These are phyloP conservation scores for Rhizopogon vulgaris DNA, from an alignment of 768 basidiomycete species.

Conservation along the genomic window DNA sequence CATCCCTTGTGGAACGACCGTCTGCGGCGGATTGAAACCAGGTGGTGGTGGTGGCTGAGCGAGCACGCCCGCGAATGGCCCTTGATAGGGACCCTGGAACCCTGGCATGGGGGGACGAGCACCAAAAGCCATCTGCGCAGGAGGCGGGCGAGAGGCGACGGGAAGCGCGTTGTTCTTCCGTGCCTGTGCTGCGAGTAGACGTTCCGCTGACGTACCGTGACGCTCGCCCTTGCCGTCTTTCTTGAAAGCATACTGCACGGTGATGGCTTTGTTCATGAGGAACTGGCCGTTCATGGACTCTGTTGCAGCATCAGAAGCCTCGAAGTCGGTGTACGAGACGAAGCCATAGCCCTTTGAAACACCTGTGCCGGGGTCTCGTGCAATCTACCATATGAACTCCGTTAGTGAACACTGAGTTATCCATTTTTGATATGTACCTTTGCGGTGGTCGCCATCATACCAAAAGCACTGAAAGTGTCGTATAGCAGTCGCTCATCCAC, in stretches of 20 bases:
- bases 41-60: conserved; percentile 78
- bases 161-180: conserved; percentile 92
- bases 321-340: conserved; percentile 96
- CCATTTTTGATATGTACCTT: conserved; percentile 42
- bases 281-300: conserved; percentile 98
- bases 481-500: conserved; percentile 91
- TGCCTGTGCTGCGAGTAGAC: conserved; percentile 91
- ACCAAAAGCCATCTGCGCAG: conserved; percentile 62
- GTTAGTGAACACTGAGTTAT: conserved; percentile 2
- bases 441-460: conserved; percentile 85
- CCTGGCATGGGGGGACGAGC: conserved; percentile 61
- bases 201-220: conserved; percentile 95
- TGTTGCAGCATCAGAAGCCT: conserved; percentile 91
- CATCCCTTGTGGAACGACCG: conserved; percentile 43
- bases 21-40: conserved; percentile 71
- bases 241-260: conserved; percentile 98
- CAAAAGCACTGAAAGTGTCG: conserved; percentile 95
- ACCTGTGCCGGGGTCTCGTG: conserved; percentile 79
- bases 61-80: conserved; percentile 89
- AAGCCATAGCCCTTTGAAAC: conserved; percentile 97
- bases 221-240: conserved; percentile 98
- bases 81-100: conserved; percentile 74
- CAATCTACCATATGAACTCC: conserved; percentile 50
- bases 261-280: conserved; percentile 97
- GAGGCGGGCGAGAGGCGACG: conserved; percentile 65